Evolutionary conservation across 768 basidiomycete species (phyloP).

Genomic region (Podaxis sp.): DNA sequence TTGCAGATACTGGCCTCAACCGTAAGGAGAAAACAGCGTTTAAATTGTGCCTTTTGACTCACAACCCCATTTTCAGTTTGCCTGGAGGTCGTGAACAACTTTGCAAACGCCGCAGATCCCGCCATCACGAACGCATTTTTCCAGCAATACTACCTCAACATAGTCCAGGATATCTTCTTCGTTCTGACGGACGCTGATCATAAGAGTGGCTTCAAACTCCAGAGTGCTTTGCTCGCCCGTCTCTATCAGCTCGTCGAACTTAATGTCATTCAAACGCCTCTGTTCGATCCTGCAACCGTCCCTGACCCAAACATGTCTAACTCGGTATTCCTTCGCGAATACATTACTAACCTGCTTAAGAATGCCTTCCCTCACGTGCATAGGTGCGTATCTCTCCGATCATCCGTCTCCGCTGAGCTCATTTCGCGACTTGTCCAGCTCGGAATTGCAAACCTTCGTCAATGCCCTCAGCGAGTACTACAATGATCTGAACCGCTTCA

Average conservation of each 20-base stretch:
- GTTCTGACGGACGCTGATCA: constrained; percentile 98
- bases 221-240: constrained; percentile 87
- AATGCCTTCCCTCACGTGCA: constrained; percentile 93
- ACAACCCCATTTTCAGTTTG: constrained; percentile 55
- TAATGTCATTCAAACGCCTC: constrained; percentile 70
- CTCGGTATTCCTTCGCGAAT: constrained; percentile 76
- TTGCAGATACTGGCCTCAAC: constrained; percentile 87
- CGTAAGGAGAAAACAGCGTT: constrained; percentile 42
- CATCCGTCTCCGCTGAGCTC: constrained; percentile 15
- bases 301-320: constrained; percentile 75
- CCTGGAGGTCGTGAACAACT: constrained; percentile 94
- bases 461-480: constrained; percentile 67
- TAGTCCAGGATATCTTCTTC: constrained; percentile 95
- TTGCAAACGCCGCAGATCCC: constrained; percentile 72
- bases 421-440: constrained; percentile 35
- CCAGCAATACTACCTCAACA: constrained; percentile 91
- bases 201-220: constrained; percentile 98
- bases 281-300: constrained; percentile 79
- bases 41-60: constrained; percentile 5
- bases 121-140: constrained; percentile 89
- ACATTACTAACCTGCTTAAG: constrained; percentile 82
- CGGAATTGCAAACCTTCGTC: constrained; percentile 74
- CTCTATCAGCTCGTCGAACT: constrained; percentile 92
- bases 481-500: constrained; percentile 87
- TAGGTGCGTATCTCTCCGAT: constrained; percentile 48